Conservation (phyloP, 108 stramenopile genomes). For the Pseudonitzschia multistriata region DNA sequence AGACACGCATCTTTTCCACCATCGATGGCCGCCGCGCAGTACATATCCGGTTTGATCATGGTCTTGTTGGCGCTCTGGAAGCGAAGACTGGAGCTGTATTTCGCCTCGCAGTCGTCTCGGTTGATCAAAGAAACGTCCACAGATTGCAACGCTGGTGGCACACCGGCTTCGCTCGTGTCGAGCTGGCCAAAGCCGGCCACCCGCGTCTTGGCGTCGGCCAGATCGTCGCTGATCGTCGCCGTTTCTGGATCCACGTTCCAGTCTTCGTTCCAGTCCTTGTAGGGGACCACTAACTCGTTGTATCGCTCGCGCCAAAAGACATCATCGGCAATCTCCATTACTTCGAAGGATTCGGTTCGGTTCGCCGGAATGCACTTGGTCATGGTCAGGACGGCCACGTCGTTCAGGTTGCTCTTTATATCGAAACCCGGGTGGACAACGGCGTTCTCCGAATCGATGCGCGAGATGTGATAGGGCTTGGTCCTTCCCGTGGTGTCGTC, state of each 20-base stretch:
- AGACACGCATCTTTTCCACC: slow-evolving; percentile 15
- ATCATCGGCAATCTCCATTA: slow-evolving; percentile 29
- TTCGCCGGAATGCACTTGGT: slow-evolving; percentile 21
- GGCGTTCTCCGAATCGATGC: background rate
- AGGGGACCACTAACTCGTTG: background rate
- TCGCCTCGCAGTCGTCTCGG: slow-evolving; percentile 4
- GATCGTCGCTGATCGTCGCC: background rate
- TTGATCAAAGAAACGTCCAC: slow-evolving; percentile 1
- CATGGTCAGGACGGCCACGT: slow-evolving; percentile 34
- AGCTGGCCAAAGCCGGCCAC: slow-evolving; percentile 7
- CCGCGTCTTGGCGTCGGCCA: background rate
- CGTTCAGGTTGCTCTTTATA: slow-evolving; percentile 23
- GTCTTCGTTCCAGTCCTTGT: background rate
- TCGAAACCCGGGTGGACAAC: slow-evolving; percentile 23
- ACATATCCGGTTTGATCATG: slow-evolving; percentile 8
- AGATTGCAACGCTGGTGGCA: background rate
- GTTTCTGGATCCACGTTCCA: background rate
- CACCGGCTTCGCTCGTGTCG: background rate
- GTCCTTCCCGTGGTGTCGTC: background rate
- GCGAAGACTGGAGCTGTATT: background rate
- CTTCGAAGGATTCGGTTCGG: background rate
- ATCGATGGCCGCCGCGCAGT: background rate
- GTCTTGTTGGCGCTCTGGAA: no score
- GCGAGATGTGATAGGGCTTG: slow-evolving; percentile 21
- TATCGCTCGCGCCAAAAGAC: slow-evolving; percentile 3